Base-by-base conservation (phyloP, 129 eudicot species). In the Logfia minima region DNA sequence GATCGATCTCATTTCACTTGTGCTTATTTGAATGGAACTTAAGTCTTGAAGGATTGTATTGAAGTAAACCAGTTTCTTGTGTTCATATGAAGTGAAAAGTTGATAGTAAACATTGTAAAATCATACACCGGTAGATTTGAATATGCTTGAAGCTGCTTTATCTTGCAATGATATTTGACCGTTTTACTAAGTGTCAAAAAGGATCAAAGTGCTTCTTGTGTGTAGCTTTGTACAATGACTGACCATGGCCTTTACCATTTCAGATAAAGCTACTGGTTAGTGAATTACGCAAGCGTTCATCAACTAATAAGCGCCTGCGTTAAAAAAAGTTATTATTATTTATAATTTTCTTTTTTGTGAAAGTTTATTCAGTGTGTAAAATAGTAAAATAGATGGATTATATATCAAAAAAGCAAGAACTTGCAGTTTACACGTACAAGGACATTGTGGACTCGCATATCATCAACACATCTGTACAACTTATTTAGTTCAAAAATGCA, bases 401-500 rank as follows among this genome's bases (percentile, higher is more conserved):
- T 23, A 23, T 37, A 28, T 37, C 6, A 22, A 35, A 31, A 31
- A 35, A 59, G 19, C 17, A 16, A 26, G 32, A 60, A 16, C 43
- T 13, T 17, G 5, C n/a, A 67, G 26, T 68, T 13, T 7, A 8
- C 58, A 65, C 0, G 16, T 14, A 9, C 11, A 24, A 5, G 39
- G 41, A 48, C 16, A 29, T 28, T 53, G 26, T 52, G 29, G 22
- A 71, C 23, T 31, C 61, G 7, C 21, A 37, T 55, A 37, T 55
- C 21, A 39, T 41, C 11, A 26, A 35, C 37, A 67, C 19, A 65
- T 65, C 32, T 28, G 45, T 76, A 76, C 73, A 77, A 52, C 74
- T 77, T 77, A 67, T 77, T 77, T 37, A 19, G 53, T 43, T 48
- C 6, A n/a, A 73, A 21, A 55, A 35, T 66, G 75, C 19, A 56